Evolutionary conservation across 768 basidiomycete species (phyloP).

Genomic region (Hypholoma fasciculare): DNA sequence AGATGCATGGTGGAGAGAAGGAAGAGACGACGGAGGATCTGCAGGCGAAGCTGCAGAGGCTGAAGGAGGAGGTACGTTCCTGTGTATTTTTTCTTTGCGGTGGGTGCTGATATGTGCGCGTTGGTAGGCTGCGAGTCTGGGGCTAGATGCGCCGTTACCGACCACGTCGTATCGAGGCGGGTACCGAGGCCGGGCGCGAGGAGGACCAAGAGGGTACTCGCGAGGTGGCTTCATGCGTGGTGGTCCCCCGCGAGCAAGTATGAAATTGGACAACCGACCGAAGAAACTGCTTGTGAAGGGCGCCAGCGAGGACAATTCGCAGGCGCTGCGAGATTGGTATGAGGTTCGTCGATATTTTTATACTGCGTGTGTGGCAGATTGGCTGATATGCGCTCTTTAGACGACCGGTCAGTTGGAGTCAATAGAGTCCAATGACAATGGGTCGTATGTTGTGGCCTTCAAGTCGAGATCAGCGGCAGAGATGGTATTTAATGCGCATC

Average conservation of each 20-base stretch:
- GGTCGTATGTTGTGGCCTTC: slow-evolving; percentile 60
- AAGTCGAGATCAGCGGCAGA: slow-evolving; percentile 73
- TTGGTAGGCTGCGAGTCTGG: slow-evolving; percentile 70
- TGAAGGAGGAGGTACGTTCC: slow-evolving; percentile 72
- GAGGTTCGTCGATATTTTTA: slow-evolving; percentile 48
- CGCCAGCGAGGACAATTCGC: slow-evolving; percentile 47
- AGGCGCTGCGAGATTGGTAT: slow-evolving; percentile 79
- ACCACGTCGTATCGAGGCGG: slow-evolving; percentile 59
- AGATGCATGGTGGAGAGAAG: slow-evolving; percentile 46
- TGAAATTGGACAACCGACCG: slow-evolving; percentile 91
- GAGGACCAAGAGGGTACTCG: slow-evolving; percentile 55
- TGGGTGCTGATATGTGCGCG: neutral
- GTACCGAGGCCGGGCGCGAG: slow-evolving; percentile 69
- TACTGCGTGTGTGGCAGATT: neutral
- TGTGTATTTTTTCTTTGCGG: neutral
- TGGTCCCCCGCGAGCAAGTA: slow-evolving; percentile 64
- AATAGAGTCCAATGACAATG: slow-evolving; percentile 52
- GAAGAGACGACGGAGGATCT: slow-evolving; percentile 63
- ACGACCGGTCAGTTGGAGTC: slow-evolving; percentile 71
- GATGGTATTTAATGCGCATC: slow-evolving; percentile 45
- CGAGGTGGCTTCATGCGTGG: slow-evolving; percentile 63
- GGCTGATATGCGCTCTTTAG: slow-evolving; percentile 31
- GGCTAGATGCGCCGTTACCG: slow-evolving; percentile 54
- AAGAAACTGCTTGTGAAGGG: slow-evolving; percentile 79
- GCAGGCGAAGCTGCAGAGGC: slow-evolving; percentile 70